Conservation (phyloP, 2,329 filamentous ascomycete species). For the Aspergillus transmontanensis region DNA sequence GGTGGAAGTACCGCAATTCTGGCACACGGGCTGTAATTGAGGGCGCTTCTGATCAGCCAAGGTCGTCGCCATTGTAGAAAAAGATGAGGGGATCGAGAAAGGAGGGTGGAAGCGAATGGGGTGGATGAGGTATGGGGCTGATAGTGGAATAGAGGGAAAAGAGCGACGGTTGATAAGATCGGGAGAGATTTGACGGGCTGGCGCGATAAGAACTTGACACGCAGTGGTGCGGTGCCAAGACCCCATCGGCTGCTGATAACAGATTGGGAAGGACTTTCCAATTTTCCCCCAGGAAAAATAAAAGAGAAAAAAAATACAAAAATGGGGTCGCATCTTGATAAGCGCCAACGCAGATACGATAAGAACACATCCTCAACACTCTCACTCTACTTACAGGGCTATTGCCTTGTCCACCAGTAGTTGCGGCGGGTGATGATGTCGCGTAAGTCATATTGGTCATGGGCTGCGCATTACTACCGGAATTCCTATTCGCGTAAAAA, state of each 20-base stretch:
- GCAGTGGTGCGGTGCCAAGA: slow-evolving; percentile 42
- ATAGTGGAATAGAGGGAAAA: slow-evolving; percentile 33
- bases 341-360: slow-evolving; percentile 9
- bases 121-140: slow-evolving; percentile 21
- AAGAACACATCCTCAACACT: neutral
- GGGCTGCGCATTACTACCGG: slow-evolving; percentile 49
- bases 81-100: slow-evolving; percentile 20
- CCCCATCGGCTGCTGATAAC: slow-evolving; percentile 35
- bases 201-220: slow-evolving; percentile 52
- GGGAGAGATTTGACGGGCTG: slow-evolving; percentile 42
- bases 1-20: slow-evolving; percentile 94
- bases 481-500: slow-evolving; percentile 31
- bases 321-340: slow-evolving; percentile 12
- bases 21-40: slow-evolving; percentile 86
- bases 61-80: slow-evolving; percentile 46
- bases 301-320: slow-evolving; percentile 25
- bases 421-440: slow-evolving; percentile 66
- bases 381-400: slow-evolving; percentile 42
- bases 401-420: slow-evolving; percentile 63
- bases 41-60: slow-evolving; percentile 55
- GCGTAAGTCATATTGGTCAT: slow-evolving; percentile 64
- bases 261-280: slow-evolving; percentile 17
- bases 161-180: slow-evolving; percentile 43
- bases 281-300: slow-evolving; percentile 14
- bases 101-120: slow-evolving; percentile 23